Conservation (phyloP, 805 yeast species). For the Monosporozyma servazzii region DNA sequence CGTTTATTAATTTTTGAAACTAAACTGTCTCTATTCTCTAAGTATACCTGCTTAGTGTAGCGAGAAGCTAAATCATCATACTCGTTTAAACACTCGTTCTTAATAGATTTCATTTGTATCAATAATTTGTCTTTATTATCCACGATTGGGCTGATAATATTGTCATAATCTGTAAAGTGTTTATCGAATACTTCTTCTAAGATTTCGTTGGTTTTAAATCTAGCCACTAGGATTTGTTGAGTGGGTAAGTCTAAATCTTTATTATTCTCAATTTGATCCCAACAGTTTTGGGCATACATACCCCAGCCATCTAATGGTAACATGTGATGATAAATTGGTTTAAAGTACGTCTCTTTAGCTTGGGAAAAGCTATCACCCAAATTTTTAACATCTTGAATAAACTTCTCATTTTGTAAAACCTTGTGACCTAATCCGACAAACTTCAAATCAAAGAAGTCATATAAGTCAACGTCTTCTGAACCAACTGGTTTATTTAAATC, state of each 20-base stretch:
- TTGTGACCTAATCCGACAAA: slow-evolving; percentile 83
- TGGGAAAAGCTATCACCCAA: slow-evolving; percentile 42
- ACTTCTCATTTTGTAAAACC: slow-evolving; percentile 65
- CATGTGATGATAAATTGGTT: slow-evolving; percentile 72
- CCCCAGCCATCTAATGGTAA: slow-evolving; percentile 97
- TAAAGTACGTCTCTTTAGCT: slow-evolving; percentile 38
- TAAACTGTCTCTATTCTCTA: slow-evolving; percentile 48
- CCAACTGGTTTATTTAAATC: slow-evolving; percentile 64
- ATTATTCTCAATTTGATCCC: slow-evolving; percentile 90
- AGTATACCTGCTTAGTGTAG: slow-evolving; percentile 58
- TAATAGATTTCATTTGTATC: slow-evolving; percentile 34
- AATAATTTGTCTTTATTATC: slow-evolving; percentile 33
- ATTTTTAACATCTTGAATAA: slow-evolving; percentile 45
- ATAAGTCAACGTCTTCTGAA: slow-evolving; percentile 36
- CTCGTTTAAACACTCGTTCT: slow-evolving; percentile 37
- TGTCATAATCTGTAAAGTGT: slow-evolving; percentile 32
- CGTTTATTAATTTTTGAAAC: slow-evolving; percentile 38
- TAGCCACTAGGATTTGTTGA: slow-evolving; percentile 89
- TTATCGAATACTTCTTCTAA: slow-evolving; percentile 42
- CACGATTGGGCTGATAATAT: slow-evolving; percentile 23
- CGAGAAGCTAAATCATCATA: slow-evolving; percentile 72
- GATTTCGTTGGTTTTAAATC: slow-evolving; percentile 91
- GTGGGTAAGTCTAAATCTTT: slow-evolving; percentile 95
- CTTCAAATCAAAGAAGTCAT: slow-evolving; percentile 76
- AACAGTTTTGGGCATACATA: slow-evolving; percentile 77